Percentiles rank a stretch among this genome's conserved stretches.
phyloP scores from a whole-genome alignment of 2,329 filamentous ascomycete species.

The Tolypocladium paradoxum region DNA sequence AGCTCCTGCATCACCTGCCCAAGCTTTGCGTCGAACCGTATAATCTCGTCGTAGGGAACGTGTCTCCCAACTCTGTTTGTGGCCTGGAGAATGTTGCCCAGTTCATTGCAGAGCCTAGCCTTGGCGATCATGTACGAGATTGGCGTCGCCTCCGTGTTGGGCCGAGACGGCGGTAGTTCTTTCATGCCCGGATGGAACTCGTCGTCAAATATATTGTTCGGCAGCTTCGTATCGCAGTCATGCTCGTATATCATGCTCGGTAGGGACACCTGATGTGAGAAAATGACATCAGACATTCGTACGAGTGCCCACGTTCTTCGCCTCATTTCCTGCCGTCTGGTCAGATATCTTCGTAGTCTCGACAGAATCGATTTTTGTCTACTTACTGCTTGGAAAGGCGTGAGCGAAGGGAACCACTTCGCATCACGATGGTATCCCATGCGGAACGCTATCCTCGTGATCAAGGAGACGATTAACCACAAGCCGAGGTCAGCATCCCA shows the following conservation, averaged over 20 bases:
- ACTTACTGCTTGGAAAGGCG: slow-evolving; percentile 59
- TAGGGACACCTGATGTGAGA: slow-evolving; percentile 63
- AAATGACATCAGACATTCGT: slow-evolving; percentile 62
- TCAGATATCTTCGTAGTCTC: slow-evolving; percentile 2
- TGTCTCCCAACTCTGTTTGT: slow-evolving; percentile 44
- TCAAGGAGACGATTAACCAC: slow-evolving; percentile 45
- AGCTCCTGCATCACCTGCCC: slow-evolving; percentile 54
- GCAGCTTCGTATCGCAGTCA: slow-evolving; percentile 65
- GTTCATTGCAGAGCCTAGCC: slow-evolving; percentile 53
- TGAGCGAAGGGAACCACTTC: slow-evolving; percentile 60
- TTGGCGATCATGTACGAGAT: slow-evolving; percentile 73
- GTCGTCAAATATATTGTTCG: slow-evolving; percentile 71
- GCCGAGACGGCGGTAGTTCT: slow-evolving; percentile 54
- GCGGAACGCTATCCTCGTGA: slow-evolving; percentile 48
- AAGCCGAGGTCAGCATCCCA: slow-evolving; percentile 64
- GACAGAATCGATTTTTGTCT: not conserved
- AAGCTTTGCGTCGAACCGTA: slow-evolving; percentile 51
- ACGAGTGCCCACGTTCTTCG: slow-evolving; percentile 59
- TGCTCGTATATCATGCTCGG: slow-evolving; percentile 61
- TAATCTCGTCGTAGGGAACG: slow-evolving; percentile 52
- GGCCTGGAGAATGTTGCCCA: slow-evolving; percentile 61
- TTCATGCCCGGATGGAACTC: slow-evolving; percentile 63
- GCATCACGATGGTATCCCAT: slow-evolving; percentile 74
- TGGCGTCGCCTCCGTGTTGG: slow-evolving; percentile 60
- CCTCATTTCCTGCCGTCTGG: slow-evolving; percentile 50